These are phyloP conservation scores for Leishmania lainsoni DNA, from an alignment of 208 protist species.

Conservation along the genomic window DNA sequence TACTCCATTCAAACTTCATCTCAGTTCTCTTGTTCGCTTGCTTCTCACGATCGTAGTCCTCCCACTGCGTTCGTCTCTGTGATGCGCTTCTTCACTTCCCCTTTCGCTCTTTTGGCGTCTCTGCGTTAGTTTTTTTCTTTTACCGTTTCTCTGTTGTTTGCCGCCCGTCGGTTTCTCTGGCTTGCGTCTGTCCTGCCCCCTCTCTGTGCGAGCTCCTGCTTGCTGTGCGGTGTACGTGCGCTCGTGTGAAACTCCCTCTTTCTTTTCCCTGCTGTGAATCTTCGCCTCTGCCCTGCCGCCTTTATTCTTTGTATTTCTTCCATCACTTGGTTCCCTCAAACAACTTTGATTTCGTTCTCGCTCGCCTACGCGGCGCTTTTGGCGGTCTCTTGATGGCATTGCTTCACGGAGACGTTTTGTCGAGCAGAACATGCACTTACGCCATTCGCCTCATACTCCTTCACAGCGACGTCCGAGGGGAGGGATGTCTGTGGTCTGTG, in stretches of 20 bases:
- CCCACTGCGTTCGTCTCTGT: not conserved
- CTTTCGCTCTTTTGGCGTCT: not conserved
- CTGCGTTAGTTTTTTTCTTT: not conserved
- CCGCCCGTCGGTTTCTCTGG: not conserved
- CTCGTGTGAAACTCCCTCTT: not conserved
- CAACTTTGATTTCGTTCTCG: not conserved
- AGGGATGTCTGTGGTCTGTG: not conserved
- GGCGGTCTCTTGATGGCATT: not conserved
- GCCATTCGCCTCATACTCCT: not conserved
- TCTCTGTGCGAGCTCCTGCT: not conserved
- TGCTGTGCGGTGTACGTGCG: not conserved
- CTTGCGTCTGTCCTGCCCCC: not conserved
- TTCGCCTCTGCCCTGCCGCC: not conserved
- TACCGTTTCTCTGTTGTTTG: not conserved
- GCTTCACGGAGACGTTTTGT: not conserved
- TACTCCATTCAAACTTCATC: not conserved
- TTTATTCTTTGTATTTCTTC: not conserved
- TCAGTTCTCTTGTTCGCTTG: not conserved
- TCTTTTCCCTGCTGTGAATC: not conserved
- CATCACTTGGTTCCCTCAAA: not conserved
- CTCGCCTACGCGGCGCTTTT: not conserved
- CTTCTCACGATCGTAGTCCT: not conserved
- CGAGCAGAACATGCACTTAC: not conserved
- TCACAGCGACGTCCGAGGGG: not conserved
- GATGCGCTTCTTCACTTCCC: not conserved